phyloP scores from a whole-genome alignment of 192 early-diverging fungal genomes.

The Anaeromyces robustus region DNA sequence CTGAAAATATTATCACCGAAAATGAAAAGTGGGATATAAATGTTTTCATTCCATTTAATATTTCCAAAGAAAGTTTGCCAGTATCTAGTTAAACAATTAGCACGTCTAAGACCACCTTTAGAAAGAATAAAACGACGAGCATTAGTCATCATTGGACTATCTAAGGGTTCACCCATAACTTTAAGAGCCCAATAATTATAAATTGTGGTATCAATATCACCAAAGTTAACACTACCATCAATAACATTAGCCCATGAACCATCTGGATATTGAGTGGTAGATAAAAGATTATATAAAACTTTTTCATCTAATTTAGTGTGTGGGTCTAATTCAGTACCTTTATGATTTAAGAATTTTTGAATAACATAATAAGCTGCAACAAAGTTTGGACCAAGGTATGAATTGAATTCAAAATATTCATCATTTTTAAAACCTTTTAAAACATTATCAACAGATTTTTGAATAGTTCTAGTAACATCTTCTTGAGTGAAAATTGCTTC shows the following conservation, averaged over 20 bases:
- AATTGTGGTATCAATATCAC: neutral
- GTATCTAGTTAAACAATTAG: neutral
- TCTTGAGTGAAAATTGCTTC: neutral
- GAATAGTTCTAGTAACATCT: neutral
- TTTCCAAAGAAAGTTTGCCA: neutral
- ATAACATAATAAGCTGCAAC: neutral
- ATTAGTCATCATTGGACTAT: neutral
- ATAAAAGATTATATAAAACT: neutral
- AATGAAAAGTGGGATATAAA: neutral
- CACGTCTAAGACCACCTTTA: neutral
- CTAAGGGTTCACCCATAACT: neutral
- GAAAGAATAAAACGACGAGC: neutral
- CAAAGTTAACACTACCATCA: neutral
- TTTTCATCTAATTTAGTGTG: neutral
- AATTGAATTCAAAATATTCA: neutral
- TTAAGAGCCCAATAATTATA: neutral
- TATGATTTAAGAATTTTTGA: neutral
- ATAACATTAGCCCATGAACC: neutral
- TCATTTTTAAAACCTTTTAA: neutral
- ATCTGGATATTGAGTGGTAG: neutral
- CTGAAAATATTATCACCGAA: neutral
- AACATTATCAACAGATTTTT: neutral
- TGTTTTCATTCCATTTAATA: neutral
- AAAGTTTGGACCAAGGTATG: neutral
- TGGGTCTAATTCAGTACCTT: neutral